Evolutionary conservation across 2,329 filamentous ascomycete species (phyloP).

Genomic region (Arthroderma sp.): DNA sequence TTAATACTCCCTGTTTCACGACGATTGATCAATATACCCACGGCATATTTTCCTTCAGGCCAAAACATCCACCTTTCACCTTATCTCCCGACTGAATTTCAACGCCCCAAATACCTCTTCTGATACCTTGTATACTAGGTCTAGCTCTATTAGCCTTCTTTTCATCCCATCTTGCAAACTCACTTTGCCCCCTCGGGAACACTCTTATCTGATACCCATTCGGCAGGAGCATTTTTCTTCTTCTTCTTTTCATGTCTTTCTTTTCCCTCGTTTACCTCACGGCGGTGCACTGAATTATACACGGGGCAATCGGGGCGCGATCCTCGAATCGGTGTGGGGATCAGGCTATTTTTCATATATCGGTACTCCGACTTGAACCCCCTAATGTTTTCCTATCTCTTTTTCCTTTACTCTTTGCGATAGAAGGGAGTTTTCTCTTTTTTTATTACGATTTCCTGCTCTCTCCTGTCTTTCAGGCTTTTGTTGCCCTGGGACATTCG

Average conservation of each 20-base stretch:
- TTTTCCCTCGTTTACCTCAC: conserved; percentile 4
- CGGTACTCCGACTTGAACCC: neutral
- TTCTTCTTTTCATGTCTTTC: neutral
- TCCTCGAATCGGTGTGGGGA: neutral
- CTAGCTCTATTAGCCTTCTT: conserved; percentile 5
- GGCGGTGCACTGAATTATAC: neutral
- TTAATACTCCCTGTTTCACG: conserved; percentile 11
- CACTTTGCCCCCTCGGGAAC: neutral
- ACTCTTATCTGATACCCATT: conserved; percentile 7
- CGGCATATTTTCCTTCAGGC: neutral
- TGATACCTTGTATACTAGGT: conserved; percentile 11
- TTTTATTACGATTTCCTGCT: neutral
- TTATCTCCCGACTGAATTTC: neutral
- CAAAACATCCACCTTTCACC: neutral
- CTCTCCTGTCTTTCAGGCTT: neutral
- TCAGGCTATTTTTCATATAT: neutral
- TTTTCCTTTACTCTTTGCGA: neutral
- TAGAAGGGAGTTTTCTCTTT: neutral
- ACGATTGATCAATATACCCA: conserved; percentile 4
- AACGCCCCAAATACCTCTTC: neutral
- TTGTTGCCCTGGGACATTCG: neutral
- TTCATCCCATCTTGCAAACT: neutral
- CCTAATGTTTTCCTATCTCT: neutral
- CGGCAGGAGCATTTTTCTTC: conserved; percentile 10
- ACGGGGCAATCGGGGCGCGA: conserved; percentile 5